Evolutionary conservation across 1,139 yeast genomes (phyloP).

Genomic region (Kluyveromyces sp.): DNA sequence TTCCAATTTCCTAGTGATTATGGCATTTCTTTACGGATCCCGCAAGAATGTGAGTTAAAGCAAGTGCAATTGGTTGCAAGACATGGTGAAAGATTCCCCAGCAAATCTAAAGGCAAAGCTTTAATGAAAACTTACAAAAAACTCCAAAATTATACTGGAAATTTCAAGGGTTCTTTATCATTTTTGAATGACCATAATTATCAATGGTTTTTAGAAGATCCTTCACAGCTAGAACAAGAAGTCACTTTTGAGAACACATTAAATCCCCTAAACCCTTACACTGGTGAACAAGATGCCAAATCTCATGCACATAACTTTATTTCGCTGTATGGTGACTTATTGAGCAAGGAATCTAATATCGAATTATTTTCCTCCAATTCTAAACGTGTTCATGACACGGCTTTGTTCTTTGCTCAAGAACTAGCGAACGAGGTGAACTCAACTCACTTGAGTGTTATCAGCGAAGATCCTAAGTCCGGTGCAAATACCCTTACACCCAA

Average conservation of each 20-base stretch:
- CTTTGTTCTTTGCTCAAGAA: conserved; percentile 9
- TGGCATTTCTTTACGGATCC: conserved; percentile 13
- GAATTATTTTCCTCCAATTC: conserved; percentile 19
- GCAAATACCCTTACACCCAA: conserved; percentile 36
- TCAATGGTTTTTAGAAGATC: conserved; percentile 27
- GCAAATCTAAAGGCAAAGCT: conserved; percentile 28
- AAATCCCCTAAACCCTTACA: conserved; percentile 15
- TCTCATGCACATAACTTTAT: conserved; percentile 17
- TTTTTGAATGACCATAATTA: conserved; percentile 32
- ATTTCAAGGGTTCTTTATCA: conserved; percentile 30
- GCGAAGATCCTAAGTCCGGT: conserved; percentile 33
- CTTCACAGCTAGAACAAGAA: conserved; percentile 22
- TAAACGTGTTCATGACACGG: conserved; percentile 21
- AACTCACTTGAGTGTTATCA: conserved; percentile 15
- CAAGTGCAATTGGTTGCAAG: conserved; percentile 58
- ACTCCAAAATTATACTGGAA: conserved; percentile 20
- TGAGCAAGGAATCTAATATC: conserved; percentile 10
- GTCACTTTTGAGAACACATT: conserved; percentile 12
- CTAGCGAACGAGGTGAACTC: conserved; percentile 3
- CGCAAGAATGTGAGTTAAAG: conserved; percentile 43
- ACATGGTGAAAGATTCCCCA: conserved; percentile 70
- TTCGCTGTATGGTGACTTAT: conserved; percentile 12
- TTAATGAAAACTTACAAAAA: conserved; percentile 16
- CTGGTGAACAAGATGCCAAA: conserved; percentile 18
- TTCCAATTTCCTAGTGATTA: conserved; percentile 13